Conservation (phyloP, 1,284 basidiomycete species). For the Ceratobasidium theobromae region DNA sequence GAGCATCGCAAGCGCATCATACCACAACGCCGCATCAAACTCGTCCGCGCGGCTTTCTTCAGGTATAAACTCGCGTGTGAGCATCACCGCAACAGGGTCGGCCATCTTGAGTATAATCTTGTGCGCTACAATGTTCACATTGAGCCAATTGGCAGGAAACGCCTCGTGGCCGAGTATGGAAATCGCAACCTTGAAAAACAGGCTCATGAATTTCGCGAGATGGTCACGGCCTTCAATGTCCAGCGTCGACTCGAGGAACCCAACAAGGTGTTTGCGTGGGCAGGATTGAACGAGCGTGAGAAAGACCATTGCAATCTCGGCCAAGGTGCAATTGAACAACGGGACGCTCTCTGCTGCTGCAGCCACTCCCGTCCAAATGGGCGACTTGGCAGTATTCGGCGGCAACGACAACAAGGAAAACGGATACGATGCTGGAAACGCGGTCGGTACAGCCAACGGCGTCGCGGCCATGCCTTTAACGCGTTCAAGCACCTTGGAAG, state of each 20-base stretch:
- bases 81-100: conserved; percentile 74
- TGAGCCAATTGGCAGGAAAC: conserved; percentile 91
- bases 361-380: conserved; percentile 43
- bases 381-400: conserved; percentile 54
- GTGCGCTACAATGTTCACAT: conserved; percentile 87
- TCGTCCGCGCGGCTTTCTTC: conserved; percentile 53
- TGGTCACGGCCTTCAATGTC: conserved; percentile 87
- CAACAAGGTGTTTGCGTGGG: conserved; percentile 73
- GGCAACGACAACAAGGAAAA: conserved; percentile 78
- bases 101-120: conserved; percentile 87
- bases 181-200: conserved; percentile 79
- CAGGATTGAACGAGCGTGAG: conserved; percentile 80
- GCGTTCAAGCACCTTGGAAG: conserved; percentile 68
- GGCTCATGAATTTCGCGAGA: conserved; percentile 67
- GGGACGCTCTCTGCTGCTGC: conserved; percentile 48
- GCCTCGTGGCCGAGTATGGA: conserved; percentile 88
- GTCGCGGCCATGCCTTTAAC: conserved; percentile 62
- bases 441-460: conserved; percentile 69
- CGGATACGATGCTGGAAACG: conserved; percentile 92
- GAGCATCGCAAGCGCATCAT: conserved; percentile 76
- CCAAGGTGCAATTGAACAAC: conserved; percentile 76
- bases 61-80: conserved; percentile 84
- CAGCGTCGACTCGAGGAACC: conserved; percentile 75
- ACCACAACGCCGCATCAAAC: conserved; percentile 84
- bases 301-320: conserved; percentile 85